Base-by-base conservation (phyloP, 208 protist species). In the Acanthamoeba royreba region DNA sequence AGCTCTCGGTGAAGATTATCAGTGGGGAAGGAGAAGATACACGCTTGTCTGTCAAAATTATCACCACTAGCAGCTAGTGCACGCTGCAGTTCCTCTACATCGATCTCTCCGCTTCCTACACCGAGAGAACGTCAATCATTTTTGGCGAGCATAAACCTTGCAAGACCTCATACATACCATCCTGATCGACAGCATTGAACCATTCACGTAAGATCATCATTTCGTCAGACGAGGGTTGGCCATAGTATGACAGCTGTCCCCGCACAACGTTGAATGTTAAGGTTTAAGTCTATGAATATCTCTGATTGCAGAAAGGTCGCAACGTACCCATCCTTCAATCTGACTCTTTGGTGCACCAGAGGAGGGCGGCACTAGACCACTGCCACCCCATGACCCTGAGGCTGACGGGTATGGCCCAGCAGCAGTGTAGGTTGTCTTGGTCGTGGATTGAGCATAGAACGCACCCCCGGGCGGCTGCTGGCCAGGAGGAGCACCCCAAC, bases 101-200 rank as follows among this genome's bases (percentile, higher is more conserved):
- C 77, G 40, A 86, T 86, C 3, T 35, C 63, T 35, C 63, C 63
- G 35, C 63, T 74, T 7, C 63, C 63, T 74, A 28, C 33, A 28
- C 8, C 55, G 49, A 55, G 49, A 55, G 19, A 25, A 9, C 9
- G 49, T 19, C 19, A 19, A 55, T 9, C 49, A 8, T 28, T 17
- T 25, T 66, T 17, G 61, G n/a, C 35, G 33, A 43, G 5, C 3
- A 19, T 15, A 8, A 66, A 9, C 13, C 25, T 5, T 35, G 55
- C 11, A 66, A 28, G 1, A 74, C 13, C 35, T 2, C 43, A 31
- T 22, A 17, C 40, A 45, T 1, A 55, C 77, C 45, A 28, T 86
- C 77, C 42, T 86, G 77, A 17, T 86, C 77, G n/a, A 86, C 77
- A 3, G 77, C 77, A 55, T 86, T 86, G 77, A 86, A 86, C 77